Percentiles rank a stretch among this genome's conserved stretches.
phyloP scores from a whole-genome alignment of 2,329 filamentous ascomycete species.

The Beauveria pseudobassiana region DNA sequence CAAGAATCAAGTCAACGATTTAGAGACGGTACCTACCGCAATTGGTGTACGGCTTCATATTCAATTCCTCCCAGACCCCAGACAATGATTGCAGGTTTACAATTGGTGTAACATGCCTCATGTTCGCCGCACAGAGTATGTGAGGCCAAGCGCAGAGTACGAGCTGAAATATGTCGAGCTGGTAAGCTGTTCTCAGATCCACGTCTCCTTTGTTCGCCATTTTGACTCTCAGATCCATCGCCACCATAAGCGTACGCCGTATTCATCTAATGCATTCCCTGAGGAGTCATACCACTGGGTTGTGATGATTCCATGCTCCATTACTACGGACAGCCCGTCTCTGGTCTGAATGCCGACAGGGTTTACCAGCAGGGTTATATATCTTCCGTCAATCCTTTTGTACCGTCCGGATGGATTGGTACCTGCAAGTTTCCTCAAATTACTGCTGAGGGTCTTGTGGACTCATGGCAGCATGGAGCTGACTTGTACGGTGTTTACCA shows the following conservation, averaged over 20 bases:
- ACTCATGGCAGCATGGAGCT: slow-evolving; percentile 68
- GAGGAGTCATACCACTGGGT: slow-evolving; percentile 65
- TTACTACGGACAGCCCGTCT: slow-evolving; percentile 56
- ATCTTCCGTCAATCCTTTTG: slow-evolving; percentile 58
- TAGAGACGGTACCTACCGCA: slow-evolving; percentile 48
- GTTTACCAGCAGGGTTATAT: slow-evolving; percentile 61
- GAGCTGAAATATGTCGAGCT: slow-evolving; percentile 69
- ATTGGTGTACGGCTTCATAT: slow-evolving; percentile 66
- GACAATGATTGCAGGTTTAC: slow-evolving; percentile 54
- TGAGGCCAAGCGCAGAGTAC: slow-evolving; percentile 45
- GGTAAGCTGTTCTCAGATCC: slow-evolving; percentile 34
- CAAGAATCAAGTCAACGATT: slow-evolving; percentile 50
- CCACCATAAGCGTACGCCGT: slow-evolving; percentile 79
- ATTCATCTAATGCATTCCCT: slow-evolving; percentile 70
- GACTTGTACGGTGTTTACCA: slow-evolving; percentile 73
- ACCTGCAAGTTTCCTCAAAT: slow-evolving; percentile 79
- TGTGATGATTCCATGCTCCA: slow-evolving; percentile 65
- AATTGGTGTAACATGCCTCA: slow-evolving; percentile 90
- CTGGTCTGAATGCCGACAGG: slow-evolving; percentile 39
- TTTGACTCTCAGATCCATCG: slow-evolving; percentile 54
- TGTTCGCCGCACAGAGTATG: slow-evolving; percentile 60
- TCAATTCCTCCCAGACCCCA: slow-evolving; percentile 56
- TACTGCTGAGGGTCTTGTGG: slow-evolving; percentile 61
- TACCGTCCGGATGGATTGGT: slow-evolving; percentile 59
- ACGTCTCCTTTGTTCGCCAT: not conserved